A percentile compares a stretch with the other conserved stretches of the same genome.
phyloP scores from a whole-genome alignment of 2,329 filamentous ascomycete species.

The Fusarium sp. region DNA sequence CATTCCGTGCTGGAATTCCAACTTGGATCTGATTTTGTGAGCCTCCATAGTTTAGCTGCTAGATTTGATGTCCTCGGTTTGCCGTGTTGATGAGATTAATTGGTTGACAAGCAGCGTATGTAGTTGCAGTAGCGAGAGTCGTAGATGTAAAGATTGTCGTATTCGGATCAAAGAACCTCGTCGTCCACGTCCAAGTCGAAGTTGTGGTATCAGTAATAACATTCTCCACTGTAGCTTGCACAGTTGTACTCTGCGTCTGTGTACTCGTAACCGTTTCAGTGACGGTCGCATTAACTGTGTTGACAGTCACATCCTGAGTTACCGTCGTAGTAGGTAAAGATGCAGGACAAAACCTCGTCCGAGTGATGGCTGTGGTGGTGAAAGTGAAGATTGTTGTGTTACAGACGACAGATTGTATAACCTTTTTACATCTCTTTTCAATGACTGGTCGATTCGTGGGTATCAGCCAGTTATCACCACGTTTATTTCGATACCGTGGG shows the following conservation, averaged over 20 bases:
- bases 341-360: not conserved
- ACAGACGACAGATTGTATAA: not conserved
- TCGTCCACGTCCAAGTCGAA: not conserved
- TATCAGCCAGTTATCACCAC: rapidly evolving
- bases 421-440: not conserved
- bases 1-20: not conserved
- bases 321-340: not conserved
- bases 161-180: not conserved
- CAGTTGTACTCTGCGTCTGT: not conserved
- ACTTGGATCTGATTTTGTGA: not conserved
- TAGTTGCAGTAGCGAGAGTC: not conserved
- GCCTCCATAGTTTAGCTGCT: not conserved
- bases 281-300: not conserved
- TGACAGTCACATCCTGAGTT: not conserved
- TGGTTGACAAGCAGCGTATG: not conserved
- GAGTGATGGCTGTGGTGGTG: not conserved
- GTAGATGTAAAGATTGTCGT: not conserved
- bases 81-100: not conserved
- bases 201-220: not conserved
- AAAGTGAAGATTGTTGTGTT: not conserved
- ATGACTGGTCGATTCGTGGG: too few relatives aligned
- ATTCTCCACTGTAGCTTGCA: not conserved
- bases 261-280: not conserved
- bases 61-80: not conserved
- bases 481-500: not conserved